Conservation (phyloP, 192 early-diverging fungal species). For the Geranomyces variabilis region DNA sequence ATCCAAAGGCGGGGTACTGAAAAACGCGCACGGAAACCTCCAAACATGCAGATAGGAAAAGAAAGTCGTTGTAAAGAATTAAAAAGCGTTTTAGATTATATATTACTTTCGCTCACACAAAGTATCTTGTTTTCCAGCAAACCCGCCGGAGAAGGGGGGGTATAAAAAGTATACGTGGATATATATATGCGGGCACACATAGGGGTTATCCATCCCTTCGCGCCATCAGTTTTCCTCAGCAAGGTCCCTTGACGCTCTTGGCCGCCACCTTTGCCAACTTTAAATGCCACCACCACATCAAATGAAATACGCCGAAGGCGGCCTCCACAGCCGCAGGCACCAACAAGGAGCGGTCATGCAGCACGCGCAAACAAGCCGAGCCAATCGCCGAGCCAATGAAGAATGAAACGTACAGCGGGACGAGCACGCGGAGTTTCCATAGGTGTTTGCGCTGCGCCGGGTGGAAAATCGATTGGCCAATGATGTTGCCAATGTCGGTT, state of each 20-base stretch:
- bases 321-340: not conserved
- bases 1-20: not conserved
- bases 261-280: not conserved
- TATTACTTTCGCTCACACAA: no score
- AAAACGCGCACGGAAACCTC: no score
- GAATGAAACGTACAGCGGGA: conserved; percentile 6
- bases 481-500: conserved; percentile 58
- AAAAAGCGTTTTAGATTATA: no score
- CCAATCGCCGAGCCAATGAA: not conserved
- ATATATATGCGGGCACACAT: no score
- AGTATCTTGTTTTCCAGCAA: no score
- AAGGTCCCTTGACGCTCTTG: no score
- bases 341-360: not conserved
- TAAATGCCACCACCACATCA: conserved; percentile 1
- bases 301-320: not conserved
- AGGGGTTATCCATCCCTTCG: no score
- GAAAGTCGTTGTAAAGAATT: no score
- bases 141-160: no score
- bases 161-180: no score
- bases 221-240: no score
- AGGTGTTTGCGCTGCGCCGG: not conserved
- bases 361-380: not conserved
- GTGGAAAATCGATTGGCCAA: conserved; percentile 38
- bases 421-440: conserved; percentile 1
- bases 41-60: no score